Evolutionary conservation across 805 yeast species (phyloP).

Genomic region (Saturnispora saitoi): DNA sequence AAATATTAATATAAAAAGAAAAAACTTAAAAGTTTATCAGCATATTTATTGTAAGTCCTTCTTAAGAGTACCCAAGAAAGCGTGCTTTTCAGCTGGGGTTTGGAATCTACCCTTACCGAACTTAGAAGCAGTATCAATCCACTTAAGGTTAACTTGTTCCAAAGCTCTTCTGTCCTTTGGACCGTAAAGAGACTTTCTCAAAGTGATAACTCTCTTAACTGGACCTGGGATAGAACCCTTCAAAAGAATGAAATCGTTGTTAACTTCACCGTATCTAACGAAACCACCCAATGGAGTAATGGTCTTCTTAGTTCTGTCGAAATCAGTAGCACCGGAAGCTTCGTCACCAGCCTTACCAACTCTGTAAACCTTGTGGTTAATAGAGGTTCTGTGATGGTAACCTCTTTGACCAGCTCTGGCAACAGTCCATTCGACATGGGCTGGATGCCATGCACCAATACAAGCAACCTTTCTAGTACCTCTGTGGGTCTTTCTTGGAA

Average conservation of each 20-base stretch:
- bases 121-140: constrained; percentile 99
- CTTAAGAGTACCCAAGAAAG: constrained; percentile 99
- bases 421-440: constrained; percentile 99
- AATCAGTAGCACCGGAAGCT: constrained; percentile 89
- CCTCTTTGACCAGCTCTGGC: constrained; percentile 99
- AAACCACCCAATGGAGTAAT: constrained; percentile 99
- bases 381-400: constrained; percentile 99
- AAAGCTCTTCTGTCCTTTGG: constrained; percentile 97
- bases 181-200: constrained; percentile 96
- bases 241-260: constrained; percentile 94
- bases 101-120: constrained; percentile 99
- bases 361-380: constrained; percentile 99
- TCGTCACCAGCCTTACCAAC: constrained; percentile 95
- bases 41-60: constrained; percentile 58
- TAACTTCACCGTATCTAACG: constrained; percentile 97
- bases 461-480: constrained; percentile 99
- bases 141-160: constrained; percentile 94
- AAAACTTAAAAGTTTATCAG: not conserved
- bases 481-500: constrained; percentile 99
- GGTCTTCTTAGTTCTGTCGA: constrained; percentile 99
- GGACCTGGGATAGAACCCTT: constrained; percentile 99
- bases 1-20: not conserved
- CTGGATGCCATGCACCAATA: constrained; percentile 99
- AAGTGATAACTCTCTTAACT: constrained; percentile 98
- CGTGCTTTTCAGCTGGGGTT: constrained; percentile 99